Evolutionary conservation across 2,329 filamentous ascomycete species (phyloP).

Genomic region (Periconia macrospinosa): DNA sequence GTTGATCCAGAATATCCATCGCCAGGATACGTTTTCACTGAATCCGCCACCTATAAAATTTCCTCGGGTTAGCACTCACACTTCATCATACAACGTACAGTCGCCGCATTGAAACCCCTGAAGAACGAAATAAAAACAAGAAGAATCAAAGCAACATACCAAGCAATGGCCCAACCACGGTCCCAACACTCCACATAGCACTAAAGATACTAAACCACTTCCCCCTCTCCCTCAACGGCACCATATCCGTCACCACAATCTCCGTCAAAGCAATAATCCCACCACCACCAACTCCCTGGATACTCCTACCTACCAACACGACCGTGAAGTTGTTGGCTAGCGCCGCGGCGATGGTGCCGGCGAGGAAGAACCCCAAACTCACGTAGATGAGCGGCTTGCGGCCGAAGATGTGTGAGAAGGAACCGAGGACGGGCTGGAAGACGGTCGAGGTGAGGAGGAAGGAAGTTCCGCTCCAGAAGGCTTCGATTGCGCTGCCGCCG

Average conservation of each 20-base stretch:
- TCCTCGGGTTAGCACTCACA: slow-evolving; percentile 1
- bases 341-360: slow-evolving; percentile 41
- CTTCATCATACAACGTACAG: background rate
- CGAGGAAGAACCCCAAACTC: slow-evolving; percentile 38
- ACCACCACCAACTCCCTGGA: slow-evolving; percentile 47
- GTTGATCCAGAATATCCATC: slow-evolving; percentile 69
- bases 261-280: slow-evolving; percentile 47
- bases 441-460: slow-evolving; percentile 68
- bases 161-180: slow-evolving; percentile 52
- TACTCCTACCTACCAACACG: slow-evolving; percentile 40
- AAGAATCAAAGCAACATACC: slow-evolving; percentile 18
- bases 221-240: slow-evolving; percentile 47
- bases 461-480: slow-evolving; percentile 54
- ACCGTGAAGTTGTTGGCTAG: slow-evolving; percentile 44
- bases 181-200: slow-evolving; percentile 59
- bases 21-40: slow-evolving; percentile 56
- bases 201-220: slow-evolving; percentile 48
- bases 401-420: slow-evolving; percentile 45
- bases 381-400: slow-evolving; percentile 43
- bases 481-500: slow-evolving; percentile 42
- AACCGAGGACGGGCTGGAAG: slow-evolving; percentile 50
- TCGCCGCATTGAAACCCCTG: background rate
- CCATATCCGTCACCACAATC: slow-evolving; percentile 51
- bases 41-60: slow-evolving; percentile 51
- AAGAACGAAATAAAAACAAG: background rate